These are phyloP conservation scores for Capsicum baccatum DNA, from an alignment of 257 asterid genomes.

Conservation along the genomic window DNA sequence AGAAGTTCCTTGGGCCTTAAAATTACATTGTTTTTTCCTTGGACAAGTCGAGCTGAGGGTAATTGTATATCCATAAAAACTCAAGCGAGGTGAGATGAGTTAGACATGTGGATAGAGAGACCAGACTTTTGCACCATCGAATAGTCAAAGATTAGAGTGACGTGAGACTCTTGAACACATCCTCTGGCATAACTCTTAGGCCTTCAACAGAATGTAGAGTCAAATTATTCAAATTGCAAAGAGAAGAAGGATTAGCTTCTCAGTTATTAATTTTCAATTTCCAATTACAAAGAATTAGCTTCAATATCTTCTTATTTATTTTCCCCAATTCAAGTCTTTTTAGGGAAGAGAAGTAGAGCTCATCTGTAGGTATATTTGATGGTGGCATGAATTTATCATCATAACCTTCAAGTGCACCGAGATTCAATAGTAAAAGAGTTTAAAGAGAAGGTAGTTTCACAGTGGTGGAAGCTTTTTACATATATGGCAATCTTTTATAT, in stretches of 20 bases:
- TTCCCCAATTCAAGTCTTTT: neutral
- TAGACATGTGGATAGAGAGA: neutral
- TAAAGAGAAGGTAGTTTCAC: conserved; percentile 16
- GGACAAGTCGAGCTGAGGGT: conserved; percentile 1
- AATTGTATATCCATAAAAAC: neutral
- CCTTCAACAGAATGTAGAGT: neutral
- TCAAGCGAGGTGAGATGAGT: neutral
- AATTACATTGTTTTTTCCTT: neutral
- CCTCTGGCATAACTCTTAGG: neutral
- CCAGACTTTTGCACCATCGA: too few relatives aligned
- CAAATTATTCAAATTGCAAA: neutral
- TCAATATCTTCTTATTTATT: neutral
- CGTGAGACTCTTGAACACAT: too few relatives aligned
- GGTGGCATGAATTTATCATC: neutral
- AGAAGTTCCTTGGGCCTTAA: neutral
- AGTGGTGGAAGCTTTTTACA: conserved; percentile 2
- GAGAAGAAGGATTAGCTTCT: neutral
- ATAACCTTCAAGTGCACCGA: neutral
- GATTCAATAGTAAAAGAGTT: neutral
- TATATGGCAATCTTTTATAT: neutral
- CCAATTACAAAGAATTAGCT: neutral
- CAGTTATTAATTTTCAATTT: too few relatives aligned
- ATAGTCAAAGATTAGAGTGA: too few relatives aligned
- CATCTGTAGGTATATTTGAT: conserved; percentile 17
- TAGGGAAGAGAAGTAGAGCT: neutral